These are phyloP conservation scores for Mortierella sp. DNA, from an alignment of 371 early-diverging fungal genomes.

Conservation along the genomic window DNA sequence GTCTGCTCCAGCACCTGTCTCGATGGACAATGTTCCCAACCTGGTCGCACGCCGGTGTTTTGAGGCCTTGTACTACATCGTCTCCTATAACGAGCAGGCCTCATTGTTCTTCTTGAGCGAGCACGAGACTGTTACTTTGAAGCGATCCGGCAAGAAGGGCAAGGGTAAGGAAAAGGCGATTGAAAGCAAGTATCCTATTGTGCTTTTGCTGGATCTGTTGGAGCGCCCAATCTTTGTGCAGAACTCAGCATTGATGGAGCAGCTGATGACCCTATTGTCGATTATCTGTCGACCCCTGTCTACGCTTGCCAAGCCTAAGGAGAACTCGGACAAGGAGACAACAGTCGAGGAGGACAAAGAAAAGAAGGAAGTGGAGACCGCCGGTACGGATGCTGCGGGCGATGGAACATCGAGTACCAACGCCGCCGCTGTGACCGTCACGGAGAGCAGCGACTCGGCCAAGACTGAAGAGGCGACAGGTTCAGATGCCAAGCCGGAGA, in stretches of 20 bases:
- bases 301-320: constrained; percentile 66
- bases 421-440: constrained; percentile 11
- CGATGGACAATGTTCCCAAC: constrained; percentile 79
- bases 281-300: constrained; percentile 82
- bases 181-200: constrained; percentile 86
- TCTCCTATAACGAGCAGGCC: constrained; percentile 76
- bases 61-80: constrained; percentile 84
- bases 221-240: constrained; percentile 86
- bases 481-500: constrained; percentile 27
- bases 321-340: constrained; percentile 57
- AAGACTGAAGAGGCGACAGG: constrained; percentile 10
- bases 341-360: constrained; percentile 20
- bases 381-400: neutral
- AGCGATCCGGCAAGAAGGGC: constrained; percentile 70
- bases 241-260: constrained; percentile 88
- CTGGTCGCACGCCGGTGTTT: constrained; percentile 90
- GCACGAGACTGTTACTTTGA: constrained; percentile 71
- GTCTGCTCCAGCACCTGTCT: constrained; percentile 44
- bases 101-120: constrained; percentile 83
- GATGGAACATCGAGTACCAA: neutral
- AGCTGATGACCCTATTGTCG: constrained; percentile 89
- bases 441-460: neutral
- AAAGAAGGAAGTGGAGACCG: constrained; percentile 11
- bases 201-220: constrained; percentile 86
- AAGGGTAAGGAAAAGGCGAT: constrained; percentile 74